Base-by-base conservation (phyloP, 108 stramenopile species). In the Pseudonitzschia multiseries region DNA sequence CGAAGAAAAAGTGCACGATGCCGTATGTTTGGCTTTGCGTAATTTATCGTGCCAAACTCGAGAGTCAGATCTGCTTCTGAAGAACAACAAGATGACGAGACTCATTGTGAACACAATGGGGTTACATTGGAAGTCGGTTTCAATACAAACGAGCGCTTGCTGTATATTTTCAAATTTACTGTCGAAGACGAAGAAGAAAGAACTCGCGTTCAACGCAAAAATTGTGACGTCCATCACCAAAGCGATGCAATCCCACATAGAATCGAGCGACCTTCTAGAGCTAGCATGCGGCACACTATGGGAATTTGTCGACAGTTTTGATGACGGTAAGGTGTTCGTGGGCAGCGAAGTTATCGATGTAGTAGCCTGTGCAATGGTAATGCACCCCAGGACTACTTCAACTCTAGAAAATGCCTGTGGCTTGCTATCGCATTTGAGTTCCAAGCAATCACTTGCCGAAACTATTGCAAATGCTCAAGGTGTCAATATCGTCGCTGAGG, bases 371-470 rank as follows among this genome's bases (percentile, higher is more conserved):
- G 54, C 80, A 27, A 65, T 89, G 62, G 63, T 83, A 22, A 81
- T 85, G 73, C 85, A 86, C 48, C 85, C 81, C 1, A 56, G 71
- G 22, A 62, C 70, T 31, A 26, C 72, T 46, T 21, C 56, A 20
- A 72, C 81, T 27, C 65, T 89, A n/a, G 82, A 84, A 53, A 80
- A 78, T 20, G 88, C 88, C 1, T 70, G 80, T 52, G 80, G 79
- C 13, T 72, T 89, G 18, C 65, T 89, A 3, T 69, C 74, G 8
- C 84, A 70, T 50, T 32, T 86, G 56, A 82, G 82, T 64, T 57
- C 65, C 1, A 61, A 63, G 31, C 33, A 62, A 24, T 48, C 69
- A 8, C 62, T 83, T 21, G 79, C 76, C 36, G 68, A 77, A 53
- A 77, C 80, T 22, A 82, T 88, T 17, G 83, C 66, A 4, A 67